Base-by-base conservation (phyloP, 169 alveolate species). In the Blepharisma undulans region DNA sequence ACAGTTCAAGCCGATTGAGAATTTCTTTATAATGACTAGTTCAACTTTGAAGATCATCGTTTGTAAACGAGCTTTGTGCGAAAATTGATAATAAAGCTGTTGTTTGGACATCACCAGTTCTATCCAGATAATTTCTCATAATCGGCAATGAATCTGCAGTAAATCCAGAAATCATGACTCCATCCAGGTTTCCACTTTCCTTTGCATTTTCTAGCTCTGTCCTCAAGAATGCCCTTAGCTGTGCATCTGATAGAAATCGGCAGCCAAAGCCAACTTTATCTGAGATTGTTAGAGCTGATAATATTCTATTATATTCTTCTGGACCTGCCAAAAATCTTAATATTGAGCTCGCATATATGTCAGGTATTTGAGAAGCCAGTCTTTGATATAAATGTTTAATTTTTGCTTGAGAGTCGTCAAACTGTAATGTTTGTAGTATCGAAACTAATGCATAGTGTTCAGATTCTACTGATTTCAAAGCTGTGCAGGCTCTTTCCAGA, bases 241-340 rank as follows among this genome's bases (percentile, higher is more conserved):
- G 59, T 12, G 29, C 36, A 36, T 88, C 87, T 18, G 87, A n/a
- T 22, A 76, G 30, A 76, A 88, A 88, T 25, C 76, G 74, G 34
- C 87, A 72, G 34, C 60, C 92, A 33, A 88, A 88, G 22, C 72
- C 92, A 33, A 76, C 78, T 4, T 61, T 72, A 76, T 88, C 91
- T 21, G 84, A 60, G 1, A 61, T 25, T 25, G 76, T 18, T 1
- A 86, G 84, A 22, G 25, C 29, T 29, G 61, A 29, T n/a, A 27
- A 16, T 27, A 86, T 72, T 21, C 48, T 34, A 21, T 86, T 72
- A 25, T 22, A 25, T 18, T 66, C 27, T 21, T 86, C 84, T n/a
- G 22, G 29, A 60, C 82, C 84, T 86, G 71, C 22, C n/a, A 86
- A 29, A 32, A 86, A 86, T 19, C 29, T 22, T 10, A 86, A 21